Evolutionary conservation across 805 yeast genomes (phyloP).

Genomic region (Pichia paraexigua): DNA sequence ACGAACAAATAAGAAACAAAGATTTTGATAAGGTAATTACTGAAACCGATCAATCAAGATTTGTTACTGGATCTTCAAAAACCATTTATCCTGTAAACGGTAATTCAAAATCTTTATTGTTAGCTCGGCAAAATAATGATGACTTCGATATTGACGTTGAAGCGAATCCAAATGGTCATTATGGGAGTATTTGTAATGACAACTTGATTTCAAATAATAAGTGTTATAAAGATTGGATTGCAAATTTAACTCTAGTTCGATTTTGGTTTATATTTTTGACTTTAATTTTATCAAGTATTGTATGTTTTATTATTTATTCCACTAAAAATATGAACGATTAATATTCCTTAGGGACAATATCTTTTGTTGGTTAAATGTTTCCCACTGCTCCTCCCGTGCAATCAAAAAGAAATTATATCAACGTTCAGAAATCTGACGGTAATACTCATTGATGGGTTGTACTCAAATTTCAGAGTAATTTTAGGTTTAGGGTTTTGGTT

Average conservation of each 20-base stretch:
- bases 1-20: neutral
- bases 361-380: slow-evolving; percentile 15
- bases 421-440: too few relatives aligned
- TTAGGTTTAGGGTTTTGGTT: too few relatives aligned
- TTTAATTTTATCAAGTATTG: slow-evolving; percentile 1
- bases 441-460: too few relatives aligned
- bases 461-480: too few relatives aligned
- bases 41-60: neutral
- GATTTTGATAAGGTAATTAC: neutral
- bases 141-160: neutral
- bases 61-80: neutral
- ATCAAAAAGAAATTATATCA: neutral
- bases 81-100: neutral
- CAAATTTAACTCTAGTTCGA: neutral
- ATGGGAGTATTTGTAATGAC: neutral
- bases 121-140: neutral
- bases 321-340: slow-evolving; percentile 11
- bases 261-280: neutral
- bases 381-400: slow-evolving; percentile 5
- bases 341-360: slow-evolving; percentile 15
- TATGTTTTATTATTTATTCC: slow-evolving; percentile 11
- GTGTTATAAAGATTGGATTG: neutral
- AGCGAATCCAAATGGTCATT: neutral
- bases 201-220: neutral
- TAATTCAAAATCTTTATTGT: neutral